Conservation (phyloP, 192 early-diverging fungal genomes). For the Linnemannia hyalina region DNA sequence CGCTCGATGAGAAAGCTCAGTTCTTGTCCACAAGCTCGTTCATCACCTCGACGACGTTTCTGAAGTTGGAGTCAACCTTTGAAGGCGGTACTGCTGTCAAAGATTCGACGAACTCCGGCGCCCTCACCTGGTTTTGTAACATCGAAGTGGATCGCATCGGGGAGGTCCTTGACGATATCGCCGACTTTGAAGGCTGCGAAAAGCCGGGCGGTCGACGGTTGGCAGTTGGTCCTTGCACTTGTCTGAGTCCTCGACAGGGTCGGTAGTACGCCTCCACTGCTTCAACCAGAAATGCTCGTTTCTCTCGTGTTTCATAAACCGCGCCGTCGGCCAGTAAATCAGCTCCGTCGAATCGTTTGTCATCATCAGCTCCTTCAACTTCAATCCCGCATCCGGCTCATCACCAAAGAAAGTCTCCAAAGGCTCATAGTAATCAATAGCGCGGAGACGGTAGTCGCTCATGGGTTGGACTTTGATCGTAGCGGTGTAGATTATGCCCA, state of each 20-base stretch:
- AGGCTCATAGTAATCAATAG: constrained; percentile 12
- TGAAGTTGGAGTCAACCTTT: neutral
- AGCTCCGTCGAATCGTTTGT: neutral
- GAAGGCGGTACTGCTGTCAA: neutral
- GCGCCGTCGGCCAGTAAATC: neutral
- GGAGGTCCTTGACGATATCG: neutral
- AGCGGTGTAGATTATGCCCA: constrained; percentile 56
- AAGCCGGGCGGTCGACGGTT: neutral
- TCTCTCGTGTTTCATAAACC: neutral
- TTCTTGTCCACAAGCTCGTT: neutral
- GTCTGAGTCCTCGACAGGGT: neutral
- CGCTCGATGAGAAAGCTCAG: neutral
- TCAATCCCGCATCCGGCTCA: neutral
- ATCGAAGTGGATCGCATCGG: neutral
- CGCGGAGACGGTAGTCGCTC: constrained; percentile 15
- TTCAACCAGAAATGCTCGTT: neutral
- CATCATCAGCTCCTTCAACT: neutral
- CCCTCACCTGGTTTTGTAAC: neutral
- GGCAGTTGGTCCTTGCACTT: neutral
- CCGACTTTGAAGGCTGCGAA: neutral
- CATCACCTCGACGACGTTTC: neutral
- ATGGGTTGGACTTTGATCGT: constrained; percentile 37
- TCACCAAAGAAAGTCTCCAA: neutral
- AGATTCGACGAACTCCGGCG: too few species aligned
- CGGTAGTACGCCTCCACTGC: neutral